A percentile compares a stretch with the other conserved stretches of the same genome.
phyloP scores from a whole-genome alignment of 2,329 filamentous ascomycete genomes.

The Fusarium domesticum region DNA sequence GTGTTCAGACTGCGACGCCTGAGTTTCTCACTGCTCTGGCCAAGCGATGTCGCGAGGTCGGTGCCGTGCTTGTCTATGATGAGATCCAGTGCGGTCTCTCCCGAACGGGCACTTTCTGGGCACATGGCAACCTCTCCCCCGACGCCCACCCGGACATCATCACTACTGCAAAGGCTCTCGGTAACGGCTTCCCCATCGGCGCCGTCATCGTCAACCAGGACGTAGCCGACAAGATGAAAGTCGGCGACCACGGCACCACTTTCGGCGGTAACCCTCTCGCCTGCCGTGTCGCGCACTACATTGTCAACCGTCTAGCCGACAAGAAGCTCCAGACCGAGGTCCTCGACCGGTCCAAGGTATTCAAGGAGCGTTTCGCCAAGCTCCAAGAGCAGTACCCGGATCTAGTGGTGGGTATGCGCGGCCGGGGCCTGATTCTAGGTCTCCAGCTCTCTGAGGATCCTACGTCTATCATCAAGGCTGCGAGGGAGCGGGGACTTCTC shows the following conservation, averaged over 20 bases:
- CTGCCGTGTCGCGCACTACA: conserved; percentile 79
- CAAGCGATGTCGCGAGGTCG: conserved; percentile 78
- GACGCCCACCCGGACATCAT: conserved; percentile 91
- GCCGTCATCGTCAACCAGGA: conserved; percentile 52
- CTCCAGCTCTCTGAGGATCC: conserved; percentile 76
- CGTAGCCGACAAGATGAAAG: conserved; percentile 42
- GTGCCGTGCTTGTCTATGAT: conserved; percentile 87
- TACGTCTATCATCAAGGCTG: conserved; percentile 73
- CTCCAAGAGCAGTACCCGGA: conserved; percentile 56
- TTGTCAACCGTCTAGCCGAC: conserved; percentile 73
- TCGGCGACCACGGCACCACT: conserved; percentile 87
- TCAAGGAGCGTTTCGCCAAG: conserved; percentile 47
- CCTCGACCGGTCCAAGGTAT: conserved; percentile 57
- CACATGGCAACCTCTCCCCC: conserved; percentile 69
- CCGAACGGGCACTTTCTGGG: conserved; percentile 88
- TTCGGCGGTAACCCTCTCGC: conserved; percentile 91
- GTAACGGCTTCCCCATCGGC: conserved; percentile 94
- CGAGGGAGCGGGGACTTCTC: conserved; percentile 80
- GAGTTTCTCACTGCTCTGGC: conserved; percentile 86
- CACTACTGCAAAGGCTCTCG: conserved; percentile 92
- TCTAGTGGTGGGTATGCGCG: conserved; percentile 74
- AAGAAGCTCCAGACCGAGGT: conserved; percentile 68
- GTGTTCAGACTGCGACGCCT: conserved; percentile 77
- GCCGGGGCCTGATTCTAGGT: conserved; percentile 81
- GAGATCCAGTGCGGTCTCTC: conserved; percentile 95